phyloP scores from a whole-genome alignment of 192 early-diverging fungal genomes.

The Backusella morwellensis region DNA sequence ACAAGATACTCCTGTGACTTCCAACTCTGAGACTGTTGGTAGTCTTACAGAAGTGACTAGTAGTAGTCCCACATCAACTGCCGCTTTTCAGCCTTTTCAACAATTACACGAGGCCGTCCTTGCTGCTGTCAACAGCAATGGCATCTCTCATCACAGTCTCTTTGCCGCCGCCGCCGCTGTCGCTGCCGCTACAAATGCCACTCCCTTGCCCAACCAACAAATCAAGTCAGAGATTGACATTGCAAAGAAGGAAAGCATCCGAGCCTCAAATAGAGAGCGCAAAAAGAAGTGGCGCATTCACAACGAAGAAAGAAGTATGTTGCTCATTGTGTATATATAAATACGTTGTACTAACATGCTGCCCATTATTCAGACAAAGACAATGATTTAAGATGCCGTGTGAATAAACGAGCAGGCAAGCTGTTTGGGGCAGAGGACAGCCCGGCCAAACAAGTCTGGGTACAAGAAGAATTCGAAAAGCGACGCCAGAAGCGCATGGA shows the following conservation, averaged over 20 bases:
- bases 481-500: slow-evolving; percentile 57
- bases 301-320: slow-evolving; percentile 57
- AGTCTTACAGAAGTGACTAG: slow-evolving; percentile 21
- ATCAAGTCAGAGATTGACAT: slow-evolving; percentile 11
- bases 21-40: slow-evolving; percentile 15
- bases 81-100: slow-evolving; percentile 22
- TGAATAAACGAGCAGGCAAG: slow-evolving; percentile 69
- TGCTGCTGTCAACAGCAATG: slow-evolving; percentile 24
- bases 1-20: slow-evolving; percentile 12
- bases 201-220: neutral
- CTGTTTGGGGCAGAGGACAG: slow-evolving; percentile 51
- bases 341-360: neutral
- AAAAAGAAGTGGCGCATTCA: slow-evolving; percentile 56
- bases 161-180: slow-evolving; percentile 19
- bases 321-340: neutral
- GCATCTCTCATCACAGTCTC: neutral
- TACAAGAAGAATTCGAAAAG: slow-evolving; percentile 67
- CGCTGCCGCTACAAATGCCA: neutral
- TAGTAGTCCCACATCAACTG: slow-evolving; percentile 17
- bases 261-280: slow-evolving; percentile 49
- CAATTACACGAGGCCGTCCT: slow-evolving; percentile 31
- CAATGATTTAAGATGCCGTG: slow-evolving; percentile 71
- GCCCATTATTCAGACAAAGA: slow-evolving; percentile 53
- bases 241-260: slow-evolving; percentile 24
- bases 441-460: slow-evolving; percentile 56